These are phyloP conservation scores for Chytriomyces sp. DNA, from an alignment of 192 early-diverging fungal species.

Conservation along the genomic window DNA sequence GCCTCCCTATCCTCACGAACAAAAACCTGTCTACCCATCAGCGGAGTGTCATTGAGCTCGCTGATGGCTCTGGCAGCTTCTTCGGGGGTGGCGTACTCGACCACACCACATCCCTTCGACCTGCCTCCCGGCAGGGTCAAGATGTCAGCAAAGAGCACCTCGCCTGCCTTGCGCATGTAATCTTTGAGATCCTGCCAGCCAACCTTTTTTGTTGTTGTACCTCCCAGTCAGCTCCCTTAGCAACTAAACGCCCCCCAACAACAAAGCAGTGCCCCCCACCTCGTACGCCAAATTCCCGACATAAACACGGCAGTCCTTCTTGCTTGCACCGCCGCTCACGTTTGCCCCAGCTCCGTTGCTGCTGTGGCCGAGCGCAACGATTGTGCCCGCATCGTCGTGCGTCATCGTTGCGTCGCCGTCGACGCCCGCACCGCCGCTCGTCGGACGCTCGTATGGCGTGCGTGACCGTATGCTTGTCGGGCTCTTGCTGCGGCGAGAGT, in stretches of 20 bases:
- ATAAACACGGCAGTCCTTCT: slow-evolving; percentile 70
- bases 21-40: slow-evolving; percentile 77
- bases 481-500: slow-evolving; percentile 9
- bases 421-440: slow-evolving; percentile 4
- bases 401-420: slow-evolving; percentile 19
- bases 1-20: slow-evolving; percentile 76
- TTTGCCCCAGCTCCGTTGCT: not conserved
- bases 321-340: not conserved
- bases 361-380: slow-evolving; percentile 2
- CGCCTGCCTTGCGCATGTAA: slow-evolving; percentile 78
- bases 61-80: slow-evolving; percentile 76
- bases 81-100: slow-evolving; percentile 74
- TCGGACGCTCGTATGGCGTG: slow-evolving; percentile 5
- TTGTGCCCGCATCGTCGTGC: not conserved
- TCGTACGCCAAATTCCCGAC: slow-evolving; percentile 83
- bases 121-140: slow-evolving; percentile 58
- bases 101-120: slow-evolving; percentile 75
- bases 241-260: not conserved
- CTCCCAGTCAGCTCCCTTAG: not conserved
- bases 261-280: not conserved
- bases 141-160: slow-evolving; percentile 78
- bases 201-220: slow-evolving; percentile 29
- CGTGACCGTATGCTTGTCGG: slow-evolving; percentile 10
- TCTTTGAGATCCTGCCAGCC: slow-evolving; percentile 78
- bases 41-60: slow-evolving; percentile 62